A percentile compares a stretch with the other conserved stretches of the same genome.
Evolutionary conservation across 2,329 filamentous ascomycete genomes (phyloP).

Genomic region (Chaetomium sp.): DNA sequence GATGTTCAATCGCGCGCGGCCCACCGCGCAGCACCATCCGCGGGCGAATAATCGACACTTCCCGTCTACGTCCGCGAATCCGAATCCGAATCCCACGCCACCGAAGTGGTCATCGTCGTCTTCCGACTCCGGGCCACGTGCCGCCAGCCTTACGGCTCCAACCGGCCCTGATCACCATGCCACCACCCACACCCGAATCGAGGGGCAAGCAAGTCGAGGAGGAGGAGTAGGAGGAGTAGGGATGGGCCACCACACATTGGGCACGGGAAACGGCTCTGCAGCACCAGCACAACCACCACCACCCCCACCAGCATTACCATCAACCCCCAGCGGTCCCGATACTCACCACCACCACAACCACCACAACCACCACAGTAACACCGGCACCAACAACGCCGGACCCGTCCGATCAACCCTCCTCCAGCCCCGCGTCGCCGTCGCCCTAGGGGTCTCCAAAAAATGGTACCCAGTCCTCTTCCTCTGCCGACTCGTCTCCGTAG

Average conservation of each 20-base stretch:
- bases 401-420: constrained; percentile 41
- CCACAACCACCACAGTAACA: not conserved
- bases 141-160: not conserved
- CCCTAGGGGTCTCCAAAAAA: constrained; percentile 63
- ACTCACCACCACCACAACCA: too few species aligned
- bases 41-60: constrained; percentile 16
- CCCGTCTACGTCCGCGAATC: not conserved
- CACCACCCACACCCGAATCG: constrained; percentile 1
- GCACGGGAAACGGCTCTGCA: not conserved
- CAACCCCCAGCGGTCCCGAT: too few species aligned
- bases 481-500: constrained; percentile 64
- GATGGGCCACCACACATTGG: not conserved
- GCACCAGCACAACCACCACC: not conserved
- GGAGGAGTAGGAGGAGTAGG: too few species aligned
- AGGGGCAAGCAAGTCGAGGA: not conserved
- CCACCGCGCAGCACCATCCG: constrained; percentile 20
- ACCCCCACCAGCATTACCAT: too few species aligned
- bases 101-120: constrained; percentile 11
- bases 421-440: constrained; percentile 71
- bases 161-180: constrained; percentile 1
- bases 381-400: not conserved
- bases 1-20: constrained; percentile 23
- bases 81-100: constrained; percentile 7
- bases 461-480: constrained; percentile 71
- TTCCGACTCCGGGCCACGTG: constrained; percentile 6